These are phyloP conservation scores for Paramyrothecium roridum DNA, from an alignment of 2,329 filamentous ascomycete species.

Conservation along the genomic window DNA sequence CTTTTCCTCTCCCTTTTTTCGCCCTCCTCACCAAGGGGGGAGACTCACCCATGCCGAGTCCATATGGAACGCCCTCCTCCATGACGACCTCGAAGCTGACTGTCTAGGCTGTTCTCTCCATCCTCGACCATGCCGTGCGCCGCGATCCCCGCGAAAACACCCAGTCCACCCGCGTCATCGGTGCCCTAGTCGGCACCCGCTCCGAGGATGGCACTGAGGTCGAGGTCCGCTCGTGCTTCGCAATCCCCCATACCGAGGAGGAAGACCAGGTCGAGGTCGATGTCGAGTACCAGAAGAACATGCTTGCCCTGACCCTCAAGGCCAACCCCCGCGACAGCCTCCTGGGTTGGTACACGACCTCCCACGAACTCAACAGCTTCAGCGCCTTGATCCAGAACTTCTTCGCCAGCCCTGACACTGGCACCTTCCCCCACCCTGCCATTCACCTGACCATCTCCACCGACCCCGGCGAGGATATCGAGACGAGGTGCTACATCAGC, in stretches of 20 bases:
- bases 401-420: constrained; percentile 94
- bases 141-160: constrained; percentile 66
- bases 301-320: constrained; percentile 92
- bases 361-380: constrained; percentile 96
- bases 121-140: constrained; percentile 92
- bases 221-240: constrained; percentile 94
- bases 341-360: constrained; percentile 98
- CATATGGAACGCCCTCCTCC: background rate
- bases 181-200: constrained; percentile 86
- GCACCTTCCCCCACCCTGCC: constrained; percentile 95
- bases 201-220: constrained; percentile 97
- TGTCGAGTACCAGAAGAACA: constrained; percentile 99
- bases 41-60: too few relatives aligned
- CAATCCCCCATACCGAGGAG: constrained; percentile 97
- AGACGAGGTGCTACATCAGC: constrained; percentile 91
- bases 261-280: constrained; percentile 99
- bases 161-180: constrained; percentile 94
- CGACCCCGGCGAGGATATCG: constrained; percentile 81
- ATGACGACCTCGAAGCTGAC: background rate
- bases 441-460: constrained; percentile 95
- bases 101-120: constrained; percentile 64
- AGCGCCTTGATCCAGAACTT: constrained; percentile 98
- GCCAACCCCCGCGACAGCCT: constrained; percentile 91
- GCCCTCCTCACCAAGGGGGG: too few relatives aligned
- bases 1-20: background rate